Evolutionary conservation across 108 stramenopile species (phyloP).

Genomic region (Cyclotella atomus): DNA sequence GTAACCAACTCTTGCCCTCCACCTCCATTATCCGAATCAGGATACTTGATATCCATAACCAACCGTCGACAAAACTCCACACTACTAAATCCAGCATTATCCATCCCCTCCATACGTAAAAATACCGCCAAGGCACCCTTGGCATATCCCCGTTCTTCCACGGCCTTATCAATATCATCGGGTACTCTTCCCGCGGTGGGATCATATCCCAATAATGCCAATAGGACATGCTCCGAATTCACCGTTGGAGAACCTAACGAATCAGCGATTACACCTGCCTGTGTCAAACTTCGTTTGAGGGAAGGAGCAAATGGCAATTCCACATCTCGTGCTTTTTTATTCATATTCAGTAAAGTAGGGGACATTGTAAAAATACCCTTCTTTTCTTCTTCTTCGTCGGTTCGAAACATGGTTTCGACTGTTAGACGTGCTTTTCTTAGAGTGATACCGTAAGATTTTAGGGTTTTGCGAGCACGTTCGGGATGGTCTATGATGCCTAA

Average conservation of each 20-base stretch:
- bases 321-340: constrained; percentile 53
- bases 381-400: constrained; percentile 35
- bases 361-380: constrained; percentile 36
- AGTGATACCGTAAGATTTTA: constrained; percentile 56
- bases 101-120: constrained; percentile 63
- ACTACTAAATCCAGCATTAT: constrained; percentile 43
- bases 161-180: constrained; percentile 31
- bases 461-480: constrained; percentile 60
- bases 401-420: constrained; percentile 45
- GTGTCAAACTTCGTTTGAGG: constrained; percentile 50
- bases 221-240: constrained; percentile 70
- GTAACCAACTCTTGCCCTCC: constrained; percentile 64
- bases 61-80: constrained; percentile 72
- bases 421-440: constrained; percentile 41
- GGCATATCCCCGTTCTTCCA: constrained; percentile 44
- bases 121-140: constrained; percentile 66
- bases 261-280: constrained; percentile 66
- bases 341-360: constrained; percentile 46
- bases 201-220: constrained; percentile 72
- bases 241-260: constrained; percentile 52
- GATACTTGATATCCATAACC: constrained; percentile 59
- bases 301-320: constrained; percentile 72
- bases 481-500: constrained; percentile 67
- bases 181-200: constrained; percentile 29
- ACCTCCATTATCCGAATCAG: constrained; percentile 26